These are phyloP conservation scores for Xylaria sp. DNA, from an alignment of 2,329 filamentous ascomycete species.

Conservation along the genomic window DNA sequence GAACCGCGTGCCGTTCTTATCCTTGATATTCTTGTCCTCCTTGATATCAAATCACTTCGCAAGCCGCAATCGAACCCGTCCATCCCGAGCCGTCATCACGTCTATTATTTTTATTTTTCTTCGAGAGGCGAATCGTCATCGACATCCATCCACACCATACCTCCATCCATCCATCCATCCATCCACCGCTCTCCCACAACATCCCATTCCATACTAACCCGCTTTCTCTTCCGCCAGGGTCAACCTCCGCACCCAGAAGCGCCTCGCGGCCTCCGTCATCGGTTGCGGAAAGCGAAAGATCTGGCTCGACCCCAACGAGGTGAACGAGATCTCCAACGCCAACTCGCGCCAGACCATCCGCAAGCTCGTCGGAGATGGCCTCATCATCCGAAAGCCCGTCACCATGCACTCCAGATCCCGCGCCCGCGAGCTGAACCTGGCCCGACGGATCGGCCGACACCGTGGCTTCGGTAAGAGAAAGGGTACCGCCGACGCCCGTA, in stretches of 20 bases:
- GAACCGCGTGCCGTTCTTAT: background rate
- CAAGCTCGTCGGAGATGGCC: constrained; percentile 99
- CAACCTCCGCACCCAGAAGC: constrained; percentile 99
- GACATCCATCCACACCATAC: background rate
- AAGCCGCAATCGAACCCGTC: constrained; percentile 6
- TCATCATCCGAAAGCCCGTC: constrained; percentile 99
- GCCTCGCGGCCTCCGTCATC: constrained; percentile 97
- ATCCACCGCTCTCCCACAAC: constrained; percentile 3
- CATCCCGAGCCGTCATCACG: background rate
- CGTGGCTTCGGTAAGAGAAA: constrained; percentile 99
- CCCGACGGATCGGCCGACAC: constrained; percentile 94
- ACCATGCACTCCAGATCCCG: constrained; percentile 99
- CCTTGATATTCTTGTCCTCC: constrained; percentile 1
- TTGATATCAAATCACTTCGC: no score
- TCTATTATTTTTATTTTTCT: background rate
- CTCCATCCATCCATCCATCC: background rate
- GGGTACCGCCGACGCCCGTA: constrained; percentile 99
- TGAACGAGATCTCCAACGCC: constrained; percentile 99
- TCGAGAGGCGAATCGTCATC: constrained; percentile 2
- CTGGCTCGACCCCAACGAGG: constrained; percentile 99
- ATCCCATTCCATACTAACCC: constrained; percentile 15
- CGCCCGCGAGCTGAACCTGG: constrained; percentile 91
- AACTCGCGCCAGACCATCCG: constrained; percentile 99
- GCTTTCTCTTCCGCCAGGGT: constrained; percentile 66
- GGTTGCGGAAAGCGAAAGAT: constrained; percentile 99